Base-by-base conservation (phyloP, 2,329 filamentous ascomycete species). In the Pestalotiopsis sp. region DNA sequence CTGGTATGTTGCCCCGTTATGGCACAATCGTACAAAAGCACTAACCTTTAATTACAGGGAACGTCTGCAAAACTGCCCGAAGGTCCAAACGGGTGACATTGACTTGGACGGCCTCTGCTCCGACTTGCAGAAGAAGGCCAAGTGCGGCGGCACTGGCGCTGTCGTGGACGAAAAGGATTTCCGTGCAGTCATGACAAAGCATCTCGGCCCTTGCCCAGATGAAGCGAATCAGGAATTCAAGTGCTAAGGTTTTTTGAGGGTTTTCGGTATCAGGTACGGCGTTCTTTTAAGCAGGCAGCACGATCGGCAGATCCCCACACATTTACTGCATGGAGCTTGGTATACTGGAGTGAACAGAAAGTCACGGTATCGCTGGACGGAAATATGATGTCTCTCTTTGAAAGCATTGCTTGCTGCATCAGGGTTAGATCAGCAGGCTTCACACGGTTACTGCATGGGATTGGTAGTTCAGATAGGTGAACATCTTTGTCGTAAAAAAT, bases 41-140 rank as follows among this genome's bases (percentile, higher is more conserved):
- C 85, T 89, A 78, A 91, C 79, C 71, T 25, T 9, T 52, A 4
- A n/a, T 57, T 57, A 68, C 77, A 98, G 95, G 96, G 94, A 97
- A 80, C 94, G 93, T 82, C 82, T 98, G 25, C 93, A 97, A 83
- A 89, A 88, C 45, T 97, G 94, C 80, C 91, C 94, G 70, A 94
- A 92, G 78, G 96, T 97, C 74, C 92, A 95, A 77, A 93, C 89
- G 69, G 95, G 95, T 74, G 95, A 97, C 74, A 94, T 98, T 72
- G 96, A 99, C 73, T 92, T 99, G 63, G 96, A 99, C 77, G 91
- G 92, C 41, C 87, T 99, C 27, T 99, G 96, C 83, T 92, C 92
- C 4, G 95, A 99, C 78, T 89, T 99, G 14, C 93, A 95, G 72
- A 93, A 95, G 79, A 99, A 99, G 83, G 96, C 96, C 69, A 96